Percentiles rank a stretch among this genome's conserved stretches.
These are phyloP conservation scores for Amanita jacksonii DNA, from an alignment of 768 basidiomycete species.

Conservation along the genomic window DNA sequence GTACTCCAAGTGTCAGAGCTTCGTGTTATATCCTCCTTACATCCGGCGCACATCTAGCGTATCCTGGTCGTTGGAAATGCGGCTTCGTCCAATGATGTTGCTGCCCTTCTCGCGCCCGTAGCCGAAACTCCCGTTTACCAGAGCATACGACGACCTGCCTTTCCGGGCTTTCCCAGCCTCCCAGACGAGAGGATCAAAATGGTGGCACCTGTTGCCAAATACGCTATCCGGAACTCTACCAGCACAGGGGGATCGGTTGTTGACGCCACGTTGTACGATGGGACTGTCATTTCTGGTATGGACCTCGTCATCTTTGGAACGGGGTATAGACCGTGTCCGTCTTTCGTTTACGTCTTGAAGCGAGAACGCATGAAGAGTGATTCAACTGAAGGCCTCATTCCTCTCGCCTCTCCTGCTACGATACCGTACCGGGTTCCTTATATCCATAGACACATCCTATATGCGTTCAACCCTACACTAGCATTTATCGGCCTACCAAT, in stretches of 20 bases:
- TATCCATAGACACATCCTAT: constrained; percentile 35
- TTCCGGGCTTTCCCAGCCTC: constrained; percentile 29
- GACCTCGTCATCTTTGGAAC: constrained; percentile 37
- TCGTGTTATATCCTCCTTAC: no score
- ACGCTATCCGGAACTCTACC: constrained; percentile 12
- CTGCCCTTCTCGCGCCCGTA: constrained; percentile 32
- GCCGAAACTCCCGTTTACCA: constrained; percentile 34
- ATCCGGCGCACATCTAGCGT: constrained; percentile 20
- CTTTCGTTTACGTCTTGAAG: constrained; percentile 28
- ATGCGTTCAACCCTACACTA: constrained; percentile 35
- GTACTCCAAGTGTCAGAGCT: constrained; percentile 14
- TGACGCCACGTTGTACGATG: constrained; percentile 28
- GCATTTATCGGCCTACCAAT: constrained; percentile 36
- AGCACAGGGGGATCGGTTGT: constrained; percentile 16
- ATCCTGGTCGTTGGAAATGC: constrained; percentile 41
- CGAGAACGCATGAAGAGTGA: neutral
- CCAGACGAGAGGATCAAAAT: constrained; percentile 33
- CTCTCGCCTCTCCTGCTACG: constrained; percentile 19
- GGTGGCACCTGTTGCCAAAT: constrained; percentile 30
- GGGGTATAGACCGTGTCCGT: constrained; percentile 33
- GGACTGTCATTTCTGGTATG: constrained; percentile 26
- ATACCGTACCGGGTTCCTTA: constrained; percentile 31
- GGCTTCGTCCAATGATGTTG: constrained; percentile 45
- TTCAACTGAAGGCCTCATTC: constrained; percentile 15
- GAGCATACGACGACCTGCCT: constrained; percentile 32